Conservation (phyloP, 2,329 filamentous ascomycete genomes). For the Exophiala mesophila region DNA sequence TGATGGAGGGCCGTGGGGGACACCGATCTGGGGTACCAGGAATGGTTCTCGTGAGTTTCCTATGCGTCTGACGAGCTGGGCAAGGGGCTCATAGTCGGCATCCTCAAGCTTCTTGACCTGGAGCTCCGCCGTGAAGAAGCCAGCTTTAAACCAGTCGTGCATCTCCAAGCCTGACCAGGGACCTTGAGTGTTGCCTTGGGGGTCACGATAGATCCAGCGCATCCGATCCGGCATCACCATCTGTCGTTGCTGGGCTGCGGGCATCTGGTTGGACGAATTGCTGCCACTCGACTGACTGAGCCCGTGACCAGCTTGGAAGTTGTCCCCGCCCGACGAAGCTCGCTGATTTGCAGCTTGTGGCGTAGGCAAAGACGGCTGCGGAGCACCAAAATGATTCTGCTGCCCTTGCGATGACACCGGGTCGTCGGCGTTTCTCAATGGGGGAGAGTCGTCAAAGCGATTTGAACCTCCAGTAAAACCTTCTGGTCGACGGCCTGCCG, state of each 20-base stretch:
- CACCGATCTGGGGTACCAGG: conserved; percentile 92
- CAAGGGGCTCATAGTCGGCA: conserved; percentile 86
- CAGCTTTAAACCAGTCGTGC: conserved; percentile 99
- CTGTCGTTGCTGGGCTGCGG: conserved; percentile 65
- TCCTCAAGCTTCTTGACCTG: conserved; percentile 95
- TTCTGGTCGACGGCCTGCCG: conserved; percentile 15
- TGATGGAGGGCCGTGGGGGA: conserved; percentile 68
- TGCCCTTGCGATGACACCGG: conserved; percentile 3
- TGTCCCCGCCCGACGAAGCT: conserved; percentile 10
- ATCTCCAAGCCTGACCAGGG: conserved; percentile 96
- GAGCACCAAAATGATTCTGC: conserved; percentile 10
- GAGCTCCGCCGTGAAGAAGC: conserved; percentile 92
- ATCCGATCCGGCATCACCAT: conserved; percentile 99
- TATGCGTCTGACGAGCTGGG: conserved; percentile 89
- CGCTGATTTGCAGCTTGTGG: conserved; percentile 13
- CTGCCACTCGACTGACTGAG: conserved; percentile 31
- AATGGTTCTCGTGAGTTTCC: conserved; percentile 97
- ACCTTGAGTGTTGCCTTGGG: conserved; percentile 84
- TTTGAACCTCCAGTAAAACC: conserved; percentile 18
- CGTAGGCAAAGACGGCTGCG: conserved; percentile 14
- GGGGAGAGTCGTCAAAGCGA: conserved; percentile 17
- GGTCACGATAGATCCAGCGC: conserved; percentile 97
- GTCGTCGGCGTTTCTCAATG: conserved; percentile 19
- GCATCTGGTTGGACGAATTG: conserved; percentile 50
- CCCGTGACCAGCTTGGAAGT: conserved; percentile 31